A percentile compares a stretch with the other conserved stretches of the same genome.
Evolutionary conservation across 768 basidiomycete genomes (phyloP).

Genomic region (Rhodocollybia butyracea): DNA sequence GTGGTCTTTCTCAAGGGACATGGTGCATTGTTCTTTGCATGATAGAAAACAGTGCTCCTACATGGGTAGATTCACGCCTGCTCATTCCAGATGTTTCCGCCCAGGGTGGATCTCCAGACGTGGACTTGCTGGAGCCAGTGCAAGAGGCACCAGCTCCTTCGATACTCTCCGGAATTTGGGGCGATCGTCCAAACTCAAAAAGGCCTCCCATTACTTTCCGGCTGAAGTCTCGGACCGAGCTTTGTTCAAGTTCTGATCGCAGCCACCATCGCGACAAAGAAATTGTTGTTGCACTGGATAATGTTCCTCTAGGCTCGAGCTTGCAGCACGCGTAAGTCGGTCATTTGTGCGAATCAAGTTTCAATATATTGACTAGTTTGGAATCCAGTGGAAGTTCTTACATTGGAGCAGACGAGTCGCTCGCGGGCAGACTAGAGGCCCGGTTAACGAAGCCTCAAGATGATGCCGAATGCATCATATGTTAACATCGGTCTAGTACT

Average conservation of each 20-base stretch:
- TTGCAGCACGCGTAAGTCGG: slow-evolving; percentile 51
- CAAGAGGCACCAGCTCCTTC: background rate
- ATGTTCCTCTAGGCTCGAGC: slow-evolving; percentile 37
- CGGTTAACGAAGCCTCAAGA: slow-evolving; percentile 30
- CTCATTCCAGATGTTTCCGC: slow-evolving; percentile 31
- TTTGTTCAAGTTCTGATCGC: slow-evolving; percentile 18
- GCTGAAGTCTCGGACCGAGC: slow-evolving; percentile 31
- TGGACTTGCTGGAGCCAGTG: background rate
- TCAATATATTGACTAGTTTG: background rate
- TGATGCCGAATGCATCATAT: slow-evolving; percentile 42
- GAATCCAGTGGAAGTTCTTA: slow-evolving; percentile 40
- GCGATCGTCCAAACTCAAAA: slow-evolving; percentile 13
- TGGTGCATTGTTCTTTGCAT: slow-evolving; percentile 52
- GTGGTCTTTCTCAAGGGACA: slow-evolving; percentile 23
- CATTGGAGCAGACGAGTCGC: slow-evolving; percentile 40
- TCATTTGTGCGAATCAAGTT: background rate
- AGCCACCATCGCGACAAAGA: slow-evolving; percentile 9
- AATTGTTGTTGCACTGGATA: slow-evolving; percentile 40
- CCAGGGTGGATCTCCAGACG: background rate
- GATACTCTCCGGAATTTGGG: background rate
- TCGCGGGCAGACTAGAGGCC: slow-evolving; percentile 46
- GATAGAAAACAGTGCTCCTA: slow-evolving; percentile 55
- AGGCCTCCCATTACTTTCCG: slow-evolving; percentile 34
- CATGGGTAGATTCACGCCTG: slow-evolving; percentile 52
- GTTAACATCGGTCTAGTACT: slow-evolving; percentile 28